Evolutionary conservation across 164 flowering plant species (phyloP).

Genomic region (Cinnamomum chago): DNA sequence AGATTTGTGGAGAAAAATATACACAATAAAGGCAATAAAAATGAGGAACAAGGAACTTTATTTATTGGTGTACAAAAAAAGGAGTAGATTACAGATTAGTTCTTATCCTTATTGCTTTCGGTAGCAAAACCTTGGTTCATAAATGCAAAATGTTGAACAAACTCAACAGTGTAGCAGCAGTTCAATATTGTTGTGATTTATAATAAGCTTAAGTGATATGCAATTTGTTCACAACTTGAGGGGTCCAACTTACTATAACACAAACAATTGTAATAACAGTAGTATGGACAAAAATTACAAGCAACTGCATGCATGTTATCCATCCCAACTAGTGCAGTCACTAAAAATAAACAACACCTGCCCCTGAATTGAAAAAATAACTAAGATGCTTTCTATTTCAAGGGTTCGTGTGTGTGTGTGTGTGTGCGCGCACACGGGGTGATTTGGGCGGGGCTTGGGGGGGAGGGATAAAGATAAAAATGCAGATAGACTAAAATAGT

Average conservation of each 20-base stretch:
- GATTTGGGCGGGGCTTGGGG: too few species aligned
- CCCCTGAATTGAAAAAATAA: too few species aligned
- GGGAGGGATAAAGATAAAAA: too few species aligned
- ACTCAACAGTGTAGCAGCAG: neutral
- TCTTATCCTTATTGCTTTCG: neutral
- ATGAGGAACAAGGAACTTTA: too few species aligned
- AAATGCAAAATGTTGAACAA: neutral
- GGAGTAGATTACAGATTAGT: neutral
- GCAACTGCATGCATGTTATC: neutral
- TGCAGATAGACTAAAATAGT: too few species aligned
- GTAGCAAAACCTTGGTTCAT: neutral
- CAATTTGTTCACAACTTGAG: neutral
- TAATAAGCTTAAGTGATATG: neutral
- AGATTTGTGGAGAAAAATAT: neutral
- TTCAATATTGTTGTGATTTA: neutral
- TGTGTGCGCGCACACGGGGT: fast-evolving
- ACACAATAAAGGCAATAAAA: neutral
- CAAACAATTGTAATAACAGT: too few species aligned
- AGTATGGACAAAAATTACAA: neutral
- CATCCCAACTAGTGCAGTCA: neutral
- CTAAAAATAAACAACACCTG: too few species aligned
- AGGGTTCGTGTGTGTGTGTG: too few species aligned
- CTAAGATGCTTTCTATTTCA: too few species aligned
- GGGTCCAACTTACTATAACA: neutral
- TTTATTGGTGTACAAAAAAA: neutral